Conservation (phyloP, 768 basidiomycete genomes). For the Favolaschia claudopus region DNA sequence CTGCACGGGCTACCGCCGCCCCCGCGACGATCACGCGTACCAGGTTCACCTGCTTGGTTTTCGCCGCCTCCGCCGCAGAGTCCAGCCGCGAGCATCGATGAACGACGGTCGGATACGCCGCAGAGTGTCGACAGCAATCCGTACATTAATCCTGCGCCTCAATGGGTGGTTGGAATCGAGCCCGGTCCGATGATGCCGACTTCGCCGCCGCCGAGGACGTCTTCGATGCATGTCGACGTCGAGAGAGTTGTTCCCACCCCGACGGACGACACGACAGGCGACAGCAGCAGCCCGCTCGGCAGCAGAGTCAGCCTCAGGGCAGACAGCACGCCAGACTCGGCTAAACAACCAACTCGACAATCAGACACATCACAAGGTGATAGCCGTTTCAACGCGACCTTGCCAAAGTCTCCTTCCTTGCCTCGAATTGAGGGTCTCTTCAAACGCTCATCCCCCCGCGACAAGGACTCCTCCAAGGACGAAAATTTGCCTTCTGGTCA, state of each 20-base stretch:
- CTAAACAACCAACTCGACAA: no score
- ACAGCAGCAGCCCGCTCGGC: neutral
- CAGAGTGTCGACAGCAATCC: constrained; percentile 41
- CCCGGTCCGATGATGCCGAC: neutral
- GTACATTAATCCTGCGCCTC: constrained; percentile 56
- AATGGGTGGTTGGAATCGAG: constrained; percentile 33
- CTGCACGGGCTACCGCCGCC: constrained; percentile 42
- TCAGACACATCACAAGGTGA: constrained; percentile 14
- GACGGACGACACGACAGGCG: neutral
- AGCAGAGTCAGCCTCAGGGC: neutral
- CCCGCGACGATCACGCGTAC: constrained; percentile 29
- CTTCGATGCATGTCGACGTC: constrained; percentile 13
- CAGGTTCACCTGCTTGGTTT: constrained; percentile 20
- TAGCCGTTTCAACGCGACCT: constrained; percentile 6
- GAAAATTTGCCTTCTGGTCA: no score
- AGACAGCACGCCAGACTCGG: no score
- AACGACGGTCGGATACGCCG: constrained; percentile 15
- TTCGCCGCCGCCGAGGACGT: constrained; percentile 20
- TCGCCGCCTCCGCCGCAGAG: constrained; percentile 1
- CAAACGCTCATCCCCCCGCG: neutral
- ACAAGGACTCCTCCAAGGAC: neutral
- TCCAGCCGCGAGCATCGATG: constrained; percentile 1
- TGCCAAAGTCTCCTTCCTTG: neutral
- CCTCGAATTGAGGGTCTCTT: neutral
- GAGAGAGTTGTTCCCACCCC: neutral